Conservation (phyloP, 2,329 filamentous ascomycete species). For the Cryoendolithus antarcticus region DNA sequence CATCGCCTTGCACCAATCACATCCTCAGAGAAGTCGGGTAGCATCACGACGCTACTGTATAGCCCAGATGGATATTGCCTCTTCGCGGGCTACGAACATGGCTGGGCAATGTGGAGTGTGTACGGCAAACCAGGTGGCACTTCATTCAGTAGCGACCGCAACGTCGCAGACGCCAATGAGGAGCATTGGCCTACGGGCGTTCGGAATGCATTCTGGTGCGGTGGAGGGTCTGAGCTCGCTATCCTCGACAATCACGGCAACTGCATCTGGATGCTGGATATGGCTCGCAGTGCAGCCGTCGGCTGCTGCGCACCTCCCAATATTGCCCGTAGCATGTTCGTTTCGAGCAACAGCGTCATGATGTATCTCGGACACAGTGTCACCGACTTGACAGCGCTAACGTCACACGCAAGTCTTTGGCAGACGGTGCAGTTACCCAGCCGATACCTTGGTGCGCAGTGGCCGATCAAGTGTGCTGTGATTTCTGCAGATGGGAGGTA, state of each 20-base stretch:
- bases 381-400: conserved; percentile 80
- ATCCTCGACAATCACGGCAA: conserved; percentile 57
- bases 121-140: conserved; percentile 82
- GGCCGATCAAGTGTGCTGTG: conserved; percentile 79
- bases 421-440: conserved; percentile 79
- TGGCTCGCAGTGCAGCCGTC: conserved; percentile 85
- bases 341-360: conserved; percentile 79
- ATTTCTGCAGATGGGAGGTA: conserved; percentile 89
- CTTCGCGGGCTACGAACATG: conserved; percentile 82
- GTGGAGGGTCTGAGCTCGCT: conserved; percentile 74
- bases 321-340: conserved; percentile 74
- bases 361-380: conserved; percentile 89
- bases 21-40: conserved; percentile 55
- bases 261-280: conserved; percentile 76
- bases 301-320: conserved; percentile 88
- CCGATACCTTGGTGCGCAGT: conserved; percentile 77
- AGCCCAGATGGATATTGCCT: conserved; percentile 94
- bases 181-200: conserved; percentile 81
- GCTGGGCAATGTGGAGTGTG: conserved; percentile 95
- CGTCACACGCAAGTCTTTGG: conserved; percentile 88
- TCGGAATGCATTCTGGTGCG: conserved; percentile 69
- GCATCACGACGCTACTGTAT: conserved; percentile 64
- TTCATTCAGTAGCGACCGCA: conserved; percentile 62
- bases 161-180: conserved; percentile 51
- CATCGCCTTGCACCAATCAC: conserved; percentile 62